These are phyloP conservation scores for Escallonia rubra DNA, from an alignment of 129 eudicot genomes.

Conservation along the genomic window DNA sequence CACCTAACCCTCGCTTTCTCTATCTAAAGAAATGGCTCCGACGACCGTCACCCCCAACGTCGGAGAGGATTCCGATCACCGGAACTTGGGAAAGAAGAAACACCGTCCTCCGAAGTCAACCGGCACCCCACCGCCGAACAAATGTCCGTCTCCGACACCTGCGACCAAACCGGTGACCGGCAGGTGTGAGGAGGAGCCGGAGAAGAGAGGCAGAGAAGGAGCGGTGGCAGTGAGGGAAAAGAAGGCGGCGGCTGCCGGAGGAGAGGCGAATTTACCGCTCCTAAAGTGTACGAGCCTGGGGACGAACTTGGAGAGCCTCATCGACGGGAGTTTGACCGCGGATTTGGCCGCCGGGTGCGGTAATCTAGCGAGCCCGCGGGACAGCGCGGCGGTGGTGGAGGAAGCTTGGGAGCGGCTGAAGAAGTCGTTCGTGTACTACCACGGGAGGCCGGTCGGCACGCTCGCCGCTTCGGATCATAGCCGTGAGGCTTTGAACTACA, in stretches of 20 bases:
- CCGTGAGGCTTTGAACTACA: slow-evolving; percentile 41
- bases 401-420: slow-evolving; percentile 47
- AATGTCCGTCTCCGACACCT: not conserved
- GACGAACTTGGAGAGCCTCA: slow-evolving; percentile 16
- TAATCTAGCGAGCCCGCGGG: not conserved
- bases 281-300: slow-evolving; percentile 42
- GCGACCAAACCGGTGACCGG: not conserved
- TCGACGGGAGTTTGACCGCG: slow-evolving; percentile 3
- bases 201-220: not conserved
- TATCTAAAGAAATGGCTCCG: not conserved
- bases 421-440: slow-evolving; percentile 28
- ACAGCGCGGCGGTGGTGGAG: slow-evolving; percentile 34
- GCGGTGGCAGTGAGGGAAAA: not conserved
- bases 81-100: not conserved
- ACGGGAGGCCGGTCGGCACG: slow-evolving; percentile 37
- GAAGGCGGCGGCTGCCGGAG: not conserved
- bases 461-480: slow-evolving; percentile 40
- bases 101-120: too few relatives aligned
- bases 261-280: not conserved
- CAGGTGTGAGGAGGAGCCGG: not conserved
- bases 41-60: not conserved
- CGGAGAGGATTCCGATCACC: not conserved
- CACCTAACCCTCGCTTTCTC: not conserved
- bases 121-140: not conserved
- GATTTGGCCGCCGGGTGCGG: slow-evolving; percentile 18